phyloP scores from a whole-genome alignment of 495 filamentous ascomycete species.

The Podospora tetraspora region DNA sequence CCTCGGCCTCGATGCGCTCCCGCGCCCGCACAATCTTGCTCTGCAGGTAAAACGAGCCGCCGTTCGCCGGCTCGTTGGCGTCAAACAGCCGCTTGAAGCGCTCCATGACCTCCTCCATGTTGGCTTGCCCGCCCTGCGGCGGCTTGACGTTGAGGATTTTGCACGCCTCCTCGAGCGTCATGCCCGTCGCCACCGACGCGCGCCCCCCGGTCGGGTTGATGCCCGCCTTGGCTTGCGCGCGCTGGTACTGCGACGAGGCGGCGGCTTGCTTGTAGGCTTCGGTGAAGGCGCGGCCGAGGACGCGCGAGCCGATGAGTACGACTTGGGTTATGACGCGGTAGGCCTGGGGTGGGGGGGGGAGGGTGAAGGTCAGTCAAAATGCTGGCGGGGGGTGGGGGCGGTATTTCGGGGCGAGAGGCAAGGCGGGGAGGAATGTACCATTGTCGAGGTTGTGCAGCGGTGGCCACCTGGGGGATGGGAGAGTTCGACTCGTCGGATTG shows the following conservation, averaged over 20 bases:
- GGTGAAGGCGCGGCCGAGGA: constrained; percentile 86
- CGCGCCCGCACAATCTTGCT: constrained; percentile 90
- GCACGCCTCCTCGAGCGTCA: constrained; percentile 94
- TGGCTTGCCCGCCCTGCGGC: constrained; percentile 66
- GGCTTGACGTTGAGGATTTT: constrained; percentile 96
- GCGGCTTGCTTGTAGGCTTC: constrained; percentile 90
- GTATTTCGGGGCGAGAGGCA: background rate
- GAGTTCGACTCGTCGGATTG: constrained; percentile 10
- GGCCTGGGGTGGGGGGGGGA: constrained; percentile 53
- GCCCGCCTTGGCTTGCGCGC: constrained; percentile 53
- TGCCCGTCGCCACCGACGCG: constrained; percentile 55
- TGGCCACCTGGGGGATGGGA: constrained; percentile 12
- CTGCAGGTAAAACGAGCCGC: constrained; percentile 95
- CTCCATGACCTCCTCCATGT: constrained; percentile 70
- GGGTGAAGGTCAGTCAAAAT: background rate
- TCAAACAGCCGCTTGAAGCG: constrained; percentile 96
- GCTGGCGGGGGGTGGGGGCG: background rate
- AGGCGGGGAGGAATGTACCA: constrained; percentile 13
- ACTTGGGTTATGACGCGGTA: constrained; percentile 93
- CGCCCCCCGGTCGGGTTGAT: constrained; percentile 33
- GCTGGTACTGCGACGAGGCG: constrained; percentile 75
- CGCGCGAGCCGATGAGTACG: constrained; percentile 80
- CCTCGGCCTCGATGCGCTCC: constrained; percentile 86
- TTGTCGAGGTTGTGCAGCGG: constrained; percentile 18
- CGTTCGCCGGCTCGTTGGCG: constrained; percentile 85